A percentile compares a stretch with the other conserved stretches of the same genome.
phyloP scores from a whole-genome alignment of 169 alveolate genomes.

The Eimeria falciformis region DNA sequence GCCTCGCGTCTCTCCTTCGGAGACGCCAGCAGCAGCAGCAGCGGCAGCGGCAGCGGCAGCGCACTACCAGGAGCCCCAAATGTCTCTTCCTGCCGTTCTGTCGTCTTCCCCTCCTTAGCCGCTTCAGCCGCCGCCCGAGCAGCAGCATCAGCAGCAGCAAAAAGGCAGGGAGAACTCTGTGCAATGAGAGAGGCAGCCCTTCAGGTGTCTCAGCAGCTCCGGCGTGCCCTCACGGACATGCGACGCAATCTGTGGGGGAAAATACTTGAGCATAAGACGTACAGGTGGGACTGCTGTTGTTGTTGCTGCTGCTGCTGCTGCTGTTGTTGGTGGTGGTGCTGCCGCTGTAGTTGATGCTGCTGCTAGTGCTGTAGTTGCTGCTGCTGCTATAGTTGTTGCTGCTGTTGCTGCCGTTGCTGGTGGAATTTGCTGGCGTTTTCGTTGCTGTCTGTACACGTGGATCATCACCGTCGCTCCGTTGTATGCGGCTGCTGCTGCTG shows the following conservation, averaged over 20 bases:
- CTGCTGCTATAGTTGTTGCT: not conserved
- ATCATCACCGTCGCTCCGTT: not conserved
- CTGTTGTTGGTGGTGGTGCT: conserved; percentile 19
- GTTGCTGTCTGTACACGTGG: too few species aligned
- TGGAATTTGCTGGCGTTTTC: not conserved
- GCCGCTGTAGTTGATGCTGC: too few species aligned
- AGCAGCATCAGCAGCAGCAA: conserved; percentile 36
- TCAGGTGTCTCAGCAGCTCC: conserved; percentile 63
- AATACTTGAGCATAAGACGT: conserved; percentile 12
- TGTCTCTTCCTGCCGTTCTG: too few species aligned
- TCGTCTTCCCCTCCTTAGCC: too few species aligned
- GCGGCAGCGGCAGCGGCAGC: conserved; percentile 10
- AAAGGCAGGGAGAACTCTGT: conserved; percentile 37
- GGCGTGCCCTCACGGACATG: conserved; percentile 25
- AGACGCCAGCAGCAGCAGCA: conserved; percentile 11
- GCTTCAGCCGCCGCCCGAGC: conserved; percentile 9
- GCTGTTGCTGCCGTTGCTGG: not conserved
- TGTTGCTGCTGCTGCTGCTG: conserved; percentile 47
- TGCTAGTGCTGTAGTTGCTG: too few species aligned
- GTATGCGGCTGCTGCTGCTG: conserved; percentile 6
- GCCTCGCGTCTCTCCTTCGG: not conserved
- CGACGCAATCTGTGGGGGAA: not conserved
- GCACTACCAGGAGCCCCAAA: not conserved
- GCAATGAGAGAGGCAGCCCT: conserved; percentile 28
- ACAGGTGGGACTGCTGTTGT: conserved; percentile 12